Evolutionary conservation across 441 rosid species (phyloP).

Genomic region (Euphorbia schlechtendalii): DNA sequence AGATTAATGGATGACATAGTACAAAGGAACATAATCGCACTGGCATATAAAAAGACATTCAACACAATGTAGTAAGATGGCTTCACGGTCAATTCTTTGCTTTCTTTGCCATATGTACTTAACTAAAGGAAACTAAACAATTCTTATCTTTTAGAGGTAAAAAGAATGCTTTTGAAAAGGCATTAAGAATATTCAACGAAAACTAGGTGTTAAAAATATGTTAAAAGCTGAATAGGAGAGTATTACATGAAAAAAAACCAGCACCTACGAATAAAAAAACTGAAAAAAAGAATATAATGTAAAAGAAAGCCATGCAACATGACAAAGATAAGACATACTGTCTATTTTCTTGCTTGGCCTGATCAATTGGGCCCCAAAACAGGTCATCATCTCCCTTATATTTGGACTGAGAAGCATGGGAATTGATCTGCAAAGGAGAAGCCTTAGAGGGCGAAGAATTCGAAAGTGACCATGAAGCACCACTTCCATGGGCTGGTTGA

Average conservation of each 20-base stretch:
- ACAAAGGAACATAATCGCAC: neutral
- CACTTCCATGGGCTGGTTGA: constrained; percentile 40
- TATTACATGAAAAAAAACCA: too few relatives aligned
- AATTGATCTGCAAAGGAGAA: constrained; percentile 50
- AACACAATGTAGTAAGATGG: neutral
- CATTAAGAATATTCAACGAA: neutral
- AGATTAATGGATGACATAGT: neutral
- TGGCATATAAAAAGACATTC: neutral
- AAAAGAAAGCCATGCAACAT: neutral
- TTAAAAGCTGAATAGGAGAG: neutral
- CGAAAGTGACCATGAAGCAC: constrained; percentile 49
- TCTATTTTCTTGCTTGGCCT: constrained; percentile 60
- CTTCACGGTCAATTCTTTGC: too few relatives aligned
- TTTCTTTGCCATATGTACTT: too few relatives aligned
- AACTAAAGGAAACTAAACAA: too few relatives aligned
- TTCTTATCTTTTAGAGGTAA: too few relatives aligned
- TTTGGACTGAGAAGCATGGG: constrained; percentile 54
- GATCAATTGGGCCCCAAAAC: constrained; percentile 94
- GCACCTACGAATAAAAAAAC: neutral
- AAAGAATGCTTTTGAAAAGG: neutral
- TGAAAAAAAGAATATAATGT: neutral
- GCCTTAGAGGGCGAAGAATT: constrained; percentile 59
- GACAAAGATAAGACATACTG: constrained; percentile 43
- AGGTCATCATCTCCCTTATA: constrained; percentile 75
- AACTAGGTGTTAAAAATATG: too few relatives aligned